phyloP scores from a whole-genome alignment of 108 stramenopile species.

The Fistulifera pelliculosa region DNA sequence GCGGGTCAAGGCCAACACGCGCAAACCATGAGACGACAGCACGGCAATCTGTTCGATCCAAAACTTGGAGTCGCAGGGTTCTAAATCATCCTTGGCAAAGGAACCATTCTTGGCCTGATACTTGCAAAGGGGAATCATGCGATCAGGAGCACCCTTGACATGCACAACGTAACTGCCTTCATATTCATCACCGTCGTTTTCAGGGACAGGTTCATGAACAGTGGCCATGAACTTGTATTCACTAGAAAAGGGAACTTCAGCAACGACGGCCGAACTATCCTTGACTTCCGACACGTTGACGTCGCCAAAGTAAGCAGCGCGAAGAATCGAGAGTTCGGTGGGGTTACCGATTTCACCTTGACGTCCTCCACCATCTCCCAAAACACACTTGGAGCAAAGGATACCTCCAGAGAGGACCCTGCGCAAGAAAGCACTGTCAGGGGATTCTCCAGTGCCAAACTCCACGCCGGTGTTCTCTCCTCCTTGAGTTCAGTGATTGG shows the following conservation, averaged over 20 bases:
- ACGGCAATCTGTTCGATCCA: slow-evolving; percentile 77
- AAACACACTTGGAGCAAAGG: slow-evolving; percentile 63
- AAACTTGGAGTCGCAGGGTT: slow-evolving; percentile 58
- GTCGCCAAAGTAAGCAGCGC: slow-evolving; percentile 68
- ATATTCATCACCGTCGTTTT: slow-evolving; percentile 33
- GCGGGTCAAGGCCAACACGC: slow-evolving; percentile 86
- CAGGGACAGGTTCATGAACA: slow-evolving; percentile 34
- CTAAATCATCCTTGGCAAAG: slow-evolving; percentile 38
- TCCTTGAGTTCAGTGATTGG: background rate
- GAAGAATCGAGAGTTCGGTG: slow-evolving; percentile 76
- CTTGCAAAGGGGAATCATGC: slow-evolving; percentile 69
- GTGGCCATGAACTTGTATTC: slow-evolving; percentile 74
- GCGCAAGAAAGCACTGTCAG: slow-evolving; percentile 42
- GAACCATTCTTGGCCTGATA: slow-evolving; percentile 46
- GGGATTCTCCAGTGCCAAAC: slow-evolving; percentile 48
- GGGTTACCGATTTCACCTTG: slow-evolving; percentile 84
- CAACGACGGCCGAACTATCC: slow-evolving; percentile 45
- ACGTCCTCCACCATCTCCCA: slow-evolving; percentile 63
- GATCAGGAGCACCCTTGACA: slow-evolving; percentile 95
- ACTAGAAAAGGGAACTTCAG: slow-evolving; percentile 72
- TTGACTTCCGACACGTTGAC: slow-evolving; percentile 55
- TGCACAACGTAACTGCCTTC: slow-evolving; percentile 50
- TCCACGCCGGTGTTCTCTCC: slow-evolving; percentile 9
- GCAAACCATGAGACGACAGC: slow-evolving; percentile 85
- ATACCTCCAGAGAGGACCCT: slow-evolving; percentile 62